Evolutionary conservation across 257 asterid genomes (phyloP).

Genomic region (Lithospermum erythrorhizon): DNA sequence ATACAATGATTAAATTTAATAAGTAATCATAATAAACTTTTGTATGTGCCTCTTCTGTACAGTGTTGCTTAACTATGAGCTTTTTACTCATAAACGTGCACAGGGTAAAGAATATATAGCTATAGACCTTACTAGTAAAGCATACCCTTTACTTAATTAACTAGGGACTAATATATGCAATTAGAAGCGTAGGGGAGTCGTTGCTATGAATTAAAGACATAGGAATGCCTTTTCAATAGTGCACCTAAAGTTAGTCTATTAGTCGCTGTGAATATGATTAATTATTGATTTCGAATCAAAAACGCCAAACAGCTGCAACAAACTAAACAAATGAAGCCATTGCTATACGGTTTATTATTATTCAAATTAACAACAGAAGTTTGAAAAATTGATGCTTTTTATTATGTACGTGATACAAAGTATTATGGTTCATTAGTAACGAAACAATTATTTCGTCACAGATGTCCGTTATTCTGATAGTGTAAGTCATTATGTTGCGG

Average conservation of each 20-base stretch:
- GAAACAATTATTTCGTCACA: no score
- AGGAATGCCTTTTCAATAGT: constrained; percentile 11
- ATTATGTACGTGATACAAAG: no score
- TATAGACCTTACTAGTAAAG: neutral
- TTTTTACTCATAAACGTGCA: constrained; percentile 15
- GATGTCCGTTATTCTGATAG: no score
- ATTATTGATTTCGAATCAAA: neutral
- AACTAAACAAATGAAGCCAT: neutral
- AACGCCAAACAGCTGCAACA: neutral
- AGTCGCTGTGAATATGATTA: neutral
- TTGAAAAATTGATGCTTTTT: no score
- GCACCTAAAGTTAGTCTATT: neutral
- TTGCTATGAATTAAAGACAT: constrained; percentile 9
- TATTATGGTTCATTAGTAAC: no score
- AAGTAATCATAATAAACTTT: constrained; percentile 3
- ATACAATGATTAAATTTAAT: neutral
- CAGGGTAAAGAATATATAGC: constrained; percentile 9
- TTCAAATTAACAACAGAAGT: no score
- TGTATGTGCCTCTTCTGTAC: neutral
- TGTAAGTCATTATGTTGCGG: no score
- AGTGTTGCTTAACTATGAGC: neutral
- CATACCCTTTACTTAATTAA: neutral
- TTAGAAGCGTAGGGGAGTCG: constrained; percentile 3
- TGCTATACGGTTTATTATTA: no score
- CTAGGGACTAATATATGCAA: neutral